These are phyloP conservation scores for Cercospora janseana DNA, from an alignment of 2,329 filamentous ascomycete species.

Conservation along the genomic window DNA sequence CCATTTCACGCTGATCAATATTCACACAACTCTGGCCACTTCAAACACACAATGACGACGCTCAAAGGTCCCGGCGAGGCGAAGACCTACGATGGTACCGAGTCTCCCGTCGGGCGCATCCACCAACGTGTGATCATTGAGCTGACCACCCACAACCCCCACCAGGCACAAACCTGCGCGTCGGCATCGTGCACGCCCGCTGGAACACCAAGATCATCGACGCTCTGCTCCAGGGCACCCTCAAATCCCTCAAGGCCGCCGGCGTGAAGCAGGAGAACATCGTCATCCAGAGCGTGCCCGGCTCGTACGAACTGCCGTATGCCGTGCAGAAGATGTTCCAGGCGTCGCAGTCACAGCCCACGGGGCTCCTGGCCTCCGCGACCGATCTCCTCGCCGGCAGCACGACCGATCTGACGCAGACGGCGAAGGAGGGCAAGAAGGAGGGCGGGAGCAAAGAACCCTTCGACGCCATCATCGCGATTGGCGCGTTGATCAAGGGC, in stretches of 20 bases:
- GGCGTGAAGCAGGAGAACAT: constrained; percentile 89
- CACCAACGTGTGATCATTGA: constrained; percentile 1
- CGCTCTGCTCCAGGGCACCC: constrained; percentile 76
- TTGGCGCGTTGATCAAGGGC: constrained; percentile 96
- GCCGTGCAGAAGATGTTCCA: constrained; percentile 74
- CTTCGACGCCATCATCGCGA: constrained; percentile 92
- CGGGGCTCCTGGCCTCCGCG: constrained; percentile 62
- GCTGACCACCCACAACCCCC: not conserved
- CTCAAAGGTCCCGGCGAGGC: constrained; percentile 64
- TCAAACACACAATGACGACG: constrained; percentile 45
- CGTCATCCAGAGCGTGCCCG: constrained; percentile 82
- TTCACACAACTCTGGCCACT: too few species aligned
- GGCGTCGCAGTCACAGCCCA: constrained; percentile 61
- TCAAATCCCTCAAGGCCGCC: constrained; percentile 70
- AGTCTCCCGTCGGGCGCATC: constrained; percentile 7
- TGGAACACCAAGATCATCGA: constrained; percentile 92
- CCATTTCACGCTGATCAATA: not conserved
- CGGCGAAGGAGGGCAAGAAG: constrained; percentile 27
- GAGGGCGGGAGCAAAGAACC: constrained; percentile 48
- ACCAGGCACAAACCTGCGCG: constrained; percentile 65
- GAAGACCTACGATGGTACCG: constrained; percentile 56
- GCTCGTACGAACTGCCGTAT: constrained; percentile 90
- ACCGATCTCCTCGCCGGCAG: constrained; percentile 71
- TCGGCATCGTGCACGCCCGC: constrained; percentile 92
- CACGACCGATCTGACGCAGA: constrained; percentile 65